These are phyloP conservation scores for Teunomyces funiuensis DNA, from an alignment of 805 yeast species.

Conservation along the genomic window DNA sequence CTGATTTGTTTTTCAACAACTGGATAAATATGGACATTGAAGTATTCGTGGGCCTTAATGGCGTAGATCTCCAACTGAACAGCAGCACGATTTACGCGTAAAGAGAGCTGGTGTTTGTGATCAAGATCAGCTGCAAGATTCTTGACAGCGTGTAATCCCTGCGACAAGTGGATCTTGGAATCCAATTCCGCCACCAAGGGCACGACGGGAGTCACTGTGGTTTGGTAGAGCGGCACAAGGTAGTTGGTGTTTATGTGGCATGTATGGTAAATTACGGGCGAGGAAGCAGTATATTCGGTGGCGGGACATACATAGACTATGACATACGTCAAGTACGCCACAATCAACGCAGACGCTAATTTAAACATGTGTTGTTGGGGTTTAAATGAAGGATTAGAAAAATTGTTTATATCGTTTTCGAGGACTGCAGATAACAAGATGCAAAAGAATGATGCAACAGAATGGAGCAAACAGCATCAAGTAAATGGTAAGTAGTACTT, in stretches of 20 bases:
- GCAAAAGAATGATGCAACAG: too few species aligned
- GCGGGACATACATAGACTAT: conserved; percentile 7
- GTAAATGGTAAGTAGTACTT: too few species aligned
- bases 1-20: neutral
- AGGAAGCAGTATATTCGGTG: neutral
- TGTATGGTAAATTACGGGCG: conserved; percentile 9
- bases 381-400: neutral
- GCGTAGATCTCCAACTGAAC: neutral
- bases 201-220: conserved; percentile 1
- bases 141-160: neutral
- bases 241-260: conserved; percentile 8
- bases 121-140: neutral
- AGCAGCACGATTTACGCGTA: neutral
- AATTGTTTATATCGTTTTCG: neutral
- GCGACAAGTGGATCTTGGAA: neutral
- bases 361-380: neutral
- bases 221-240: conserved; percentile 6
- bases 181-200: neutral
- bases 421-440: neutral
- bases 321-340: conserved; percentile 9
- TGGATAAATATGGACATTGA: neutral
- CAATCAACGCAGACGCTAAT: conserved; percentile 4
- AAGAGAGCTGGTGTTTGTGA: neutral
- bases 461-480: too few species aligned
- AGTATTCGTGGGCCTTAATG: neutral